These are phyloP conservation scores for Aspergillus ustus DNA, from an alignment of 2,329 filamentous ascomycete genomes.

Conservation along the genomic window DNA sequence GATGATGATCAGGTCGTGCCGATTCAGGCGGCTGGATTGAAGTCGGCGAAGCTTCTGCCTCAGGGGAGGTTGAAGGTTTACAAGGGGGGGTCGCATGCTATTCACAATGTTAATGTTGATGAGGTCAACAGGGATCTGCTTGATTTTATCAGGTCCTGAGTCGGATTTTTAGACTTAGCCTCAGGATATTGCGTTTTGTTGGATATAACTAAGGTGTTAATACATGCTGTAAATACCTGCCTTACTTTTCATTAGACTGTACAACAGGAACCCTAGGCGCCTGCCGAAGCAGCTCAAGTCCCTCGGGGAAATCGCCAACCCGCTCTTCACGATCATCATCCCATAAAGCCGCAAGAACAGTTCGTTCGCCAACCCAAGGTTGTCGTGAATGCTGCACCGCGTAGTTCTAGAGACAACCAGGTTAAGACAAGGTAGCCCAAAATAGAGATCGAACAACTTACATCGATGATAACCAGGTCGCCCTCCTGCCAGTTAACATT, in stretches of 20 bases:
- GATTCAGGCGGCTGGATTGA: constrained; percentile 35
- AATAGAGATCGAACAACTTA: too few species aligned
- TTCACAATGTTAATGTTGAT: constrained; percentile 43
- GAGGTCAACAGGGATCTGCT: constrained; percentile 45
- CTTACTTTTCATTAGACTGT: too few species aligned
- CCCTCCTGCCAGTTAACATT: neutral
- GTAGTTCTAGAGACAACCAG: neutral
- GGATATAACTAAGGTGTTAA: too few species aligned
- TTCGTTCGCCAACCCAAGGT: neutral
- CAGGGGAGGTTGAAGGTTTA: constrained; percentile 48
- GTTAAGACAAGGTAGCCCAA: too few species aligned
- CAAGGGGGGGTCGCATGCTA: constrained; percentile 43
- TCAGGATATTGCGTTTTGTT: too few species aligned
- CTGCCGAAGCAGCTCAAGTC: too few species aligned
- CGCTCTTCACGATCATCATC: neutral
- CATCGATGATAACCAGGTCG: too few species aligned
- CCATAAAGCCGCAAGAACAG: neutral
- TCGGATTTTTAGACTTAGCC: too few species aligned
- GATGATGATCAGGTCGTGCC: constrained; percentile 50
- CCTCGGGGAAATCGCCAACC: too few species aligned
- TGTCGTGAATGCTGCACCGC: neutral
- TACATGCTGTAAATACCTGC: too few species aligned
- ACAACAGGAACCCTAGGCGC: too few species aligned
- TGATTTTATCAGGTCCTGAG: constrained; percentile 30
- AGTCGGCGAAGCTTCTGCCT: constrained; percentile 41